These are phyloP conservation scores for Kwoniella newhampshirensis DNA, from an alignment of 768 basidiomycete genomes.

Conservation along the genomic window DNA sequence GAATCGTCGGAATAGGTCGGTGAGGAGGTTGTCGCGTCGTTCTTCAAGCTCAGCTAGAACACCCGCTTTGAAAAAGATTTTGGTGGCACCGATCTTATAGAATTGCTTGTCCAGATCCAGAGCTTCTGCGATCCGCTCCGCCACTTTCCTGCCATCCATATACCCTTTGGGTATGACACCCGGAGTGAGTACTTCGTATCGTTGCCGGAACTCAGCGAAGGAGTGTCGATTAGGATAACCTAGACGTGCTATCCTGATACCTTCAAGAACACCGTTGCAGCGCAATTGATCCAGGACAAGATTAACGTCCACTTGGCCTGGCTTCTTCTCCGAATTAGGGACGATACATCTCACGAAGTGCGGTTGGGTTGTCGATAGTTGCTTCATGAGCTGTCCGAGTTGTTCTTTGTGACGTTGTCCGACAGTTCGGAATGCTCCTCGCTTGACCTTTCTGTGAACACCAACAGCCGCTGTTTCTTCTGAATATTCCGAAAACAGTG, in stretches of 20 bases:
- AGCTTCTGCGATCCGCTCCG: constrained; percentile 81
- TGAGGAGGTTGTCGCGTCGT: constrained; percentile 79
- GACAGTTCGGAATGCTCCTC: constrained; percentile 94
- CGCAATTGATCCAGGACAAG: constrained; percentile 93
- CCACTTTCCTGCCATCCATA: constrained; percentile 96
- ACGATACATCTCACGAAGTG: constrained; percentile 99
- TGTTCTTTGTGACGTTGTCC: constrained; percentile 96
- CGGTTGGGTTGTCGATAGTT: constrained; percentile 89
- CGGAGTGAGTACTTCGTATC: constrained; percentile 93
- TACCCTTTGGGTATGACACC: constrained; percentile 91
- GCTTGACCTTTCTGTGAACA: constrained; percentile 63
- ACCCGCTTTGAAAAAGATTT: constrained; percentile 99
- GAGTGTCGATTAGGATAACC: constrained; percentile 97
- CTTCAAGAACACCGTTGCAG: constrained; percentile 98
- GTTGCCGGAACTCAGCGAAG: constrained; percentile 94
- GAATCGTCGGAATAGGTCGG: constrained; percentile 80
- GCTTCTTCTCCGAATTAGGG: constrained; percentile 86
- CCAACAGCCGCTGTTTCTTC: constrained; percentile 56
- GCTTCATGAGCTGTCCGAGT: constrained; percentile 81
- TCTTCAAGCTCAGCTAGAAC: constrained; percentile 96
- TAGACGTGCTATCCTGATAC: constrained; percentile 93
- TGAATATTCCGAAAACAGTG: constrained; percentile 78
- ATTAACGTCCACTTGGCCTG: constrained; percentile 86
- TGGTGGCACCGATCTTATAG: constrained; percentile 91
- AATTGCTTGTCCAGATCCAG: constrained; percentile 80